A percentile compares a stretch with the other conserved stretches of the same genome.
Evolutionary conservation across 2,329 filamentous ascomycete species (phyloP).

Genomic region (Penicillium sp.): DNA sequence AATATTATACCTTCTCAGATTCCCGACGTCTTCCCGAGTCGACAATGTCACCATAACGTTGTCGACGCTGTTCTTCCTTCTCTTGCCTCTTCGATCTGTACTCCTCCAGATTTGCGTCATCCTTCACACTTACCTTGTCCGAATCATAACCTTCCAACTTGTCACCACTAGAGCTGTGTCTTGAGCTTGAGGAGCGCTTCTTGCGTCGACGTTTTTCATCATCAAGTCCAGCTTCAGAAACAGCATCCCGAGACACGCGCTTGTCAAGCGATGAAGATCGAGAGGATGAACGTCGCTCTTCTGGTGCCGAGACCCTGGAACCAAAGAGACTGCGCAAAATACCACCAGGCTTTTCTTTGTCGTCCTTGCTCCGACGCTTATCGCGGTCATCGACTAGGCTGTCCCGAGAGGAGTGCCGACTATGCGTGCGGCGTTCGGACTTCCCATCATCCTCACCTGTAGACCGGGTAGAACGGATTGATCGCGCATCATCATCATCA

Average conservation of each 20-base stretch:
- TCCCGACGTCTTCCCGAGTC: slow-evolving; percentile 32
- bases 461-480: background rate
- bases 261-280: slow-evolving; percentile 31
- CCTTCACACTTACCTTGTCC: slow-evolving; percentile 47
- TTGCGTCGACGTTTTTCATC: slow-evolving; percentile 46
- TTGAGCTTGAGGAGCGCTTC: slow-evolving; percentile 44
- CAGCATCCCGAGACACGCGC: slow-evolving; percentile 30
- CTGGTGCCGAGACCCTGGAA: slow-evolving; percentile 35
- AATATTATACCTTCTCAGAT: slow-evolving; percentile 42
- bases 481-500: background rate
- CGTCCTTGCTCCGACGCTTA: slow-evolving; percentile 33
- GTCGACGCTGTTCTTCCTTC: slow-evolving; percentile 38
- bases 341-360: slow-evolving; percentile 33
- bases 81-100: slow-evolving; percentile 34
- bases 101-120: slow-evolving; percentile 35
- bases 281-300: slow-evolving; percentile 15
- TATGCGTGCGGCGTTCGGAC: slow-evolving; percentile 26
- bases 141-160: slow-evolving; percentile 43
- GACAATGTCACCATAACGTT: slow-evolving; percentile 39
- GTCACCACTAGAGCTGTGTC: slow-evolving; percentile 45
- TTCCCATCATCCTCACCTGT: slow-evolving; percentile 4
- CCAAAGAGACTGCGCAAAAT: slow-evolving; percentile 42
- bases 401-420: slow-evolving; percentile 24
- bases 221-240: slow-evolving; percentile 40
- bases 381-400: slow-evolving; percentile 33